Evolutionary conservation across 495 filamentous ascomycete species (phyloP).

Genomic region (Penicillium samsonianum): DNA sequence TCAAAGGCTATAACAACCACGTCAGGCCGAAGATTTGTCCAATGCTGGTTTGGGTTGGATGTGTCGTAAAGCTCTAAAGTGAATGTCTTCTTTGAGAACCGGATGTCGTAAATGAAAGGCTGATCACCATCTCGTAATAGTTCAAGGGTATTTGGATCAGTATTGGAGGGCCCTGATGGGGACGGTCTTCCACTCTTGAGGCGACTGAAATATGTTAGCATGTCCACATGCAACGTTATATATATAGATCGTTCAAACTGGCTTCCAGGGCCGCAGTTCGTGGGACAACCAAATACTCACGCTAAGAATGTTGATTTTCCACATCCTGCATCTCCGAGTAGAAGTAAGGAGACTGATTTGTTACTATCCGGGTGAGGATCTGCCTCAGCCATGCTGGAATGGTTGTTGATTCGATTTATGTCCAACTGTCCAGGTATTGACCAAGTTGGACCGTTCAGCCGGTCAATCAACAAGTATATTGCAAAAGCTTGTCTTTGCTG

Average conservation of each 20-base stretch:
- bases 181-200: constrained; percentile 28
- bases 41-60: constrained; percentile 66
- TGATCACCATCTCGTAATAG: constrained; percentile 74
- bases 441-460: background rate
- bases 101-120: constrained; percentile 79
- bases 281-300: constrained; percentile 52
- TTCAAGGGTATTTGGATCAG: constrained; percentile 20
- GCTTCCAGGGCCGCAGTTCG: background rate
- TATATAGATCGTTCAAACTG: background rate
- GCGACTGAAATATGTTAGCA: constrained; percentile 21
- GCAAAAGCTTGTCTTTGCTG: too few species aligned
- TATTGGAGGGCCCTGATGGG: constrained; percentile 4
- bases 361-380: constrained; percentile 19
- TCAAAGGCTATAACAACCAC: constrained; percentile 81
- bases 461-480: background rate
- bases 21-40: constrained; percentile 69
- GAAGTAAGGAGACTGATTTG: constrained; percentile 64
- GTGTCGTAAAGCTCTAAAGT: constrained; percentile 81
- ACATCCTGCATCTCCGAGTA: constrained; percentile 77
- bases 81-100: constrained; percentile 65
- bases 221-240: background rate
- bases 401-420: background rate
- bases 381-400: constrained; percentile 16
- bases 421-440: background rate
- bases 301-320: constrained; percentile 90